These are phyloP conservation scores for Fusarium subglutinans DNA, from an alignment of 2,329 filamentous ascomycete species.

Conservation along the genomic window DNA sequence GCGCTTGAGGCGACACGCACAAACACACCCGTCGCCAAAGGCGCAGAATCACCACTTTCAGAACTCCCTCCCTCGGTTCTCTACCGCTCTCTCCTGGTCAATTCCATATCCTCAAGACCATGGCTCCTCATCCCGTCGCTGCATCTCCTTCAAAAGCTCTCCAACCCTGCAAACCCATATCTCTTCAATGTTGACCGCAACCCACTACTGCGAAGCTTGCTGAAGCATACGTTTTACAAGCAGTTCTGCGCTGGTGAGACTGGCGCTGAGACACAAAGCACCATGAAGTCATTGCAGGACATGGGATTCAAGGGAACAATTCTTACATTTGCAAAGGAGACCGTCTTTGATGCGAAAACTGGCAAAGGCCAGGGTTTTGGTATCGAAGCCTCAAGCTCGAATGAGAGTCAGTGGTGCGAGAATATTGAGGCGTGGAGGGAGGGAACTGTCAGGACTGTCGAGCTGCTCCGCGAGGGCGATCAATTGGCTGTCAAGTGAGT, in stretches of 20 bases:
- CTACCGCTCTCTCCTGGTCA: constrained; percentile 54
- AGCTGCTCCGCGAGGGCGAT: constrained; percentile 47
- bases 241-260: constrained; percentile 67
- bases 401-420: constrained; percentile 49
- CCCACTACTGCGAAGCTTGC: constrained; percentile 55
- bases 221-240: constrained; percentile 62
- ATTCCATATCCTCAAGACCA: constrained; percentile 57
- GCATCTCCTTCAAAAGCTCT: constrained; percentile 47
- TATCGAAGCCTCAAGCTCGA: constrained; percentile 50
- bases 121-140: constrained; percentile 51
- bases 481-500: constrained; percentile 52
- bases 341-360: constrained; percentile 52
- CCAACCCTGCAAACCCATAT: constrained; percentile 49
- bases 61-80: constrained; percentile 48
- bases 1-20: constrained; percentile 21
- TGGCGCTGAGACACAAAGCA: constrained; percentile 55
- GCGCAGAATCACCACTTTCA: constrained; percentile 36
- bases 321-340: constrained; percentile 61
- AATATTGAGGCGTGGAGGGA: constrained; percentile 51
- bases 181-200: constrained; percentile 60
- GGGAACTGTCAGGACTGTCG: constrained; percentile 46
- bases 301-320: constrained; percentile 66
- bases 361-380: constrained; percentile 34
- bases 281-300: constrained; percentile 53
- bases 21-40: not conserved